phyloP scores from a whole-genome alignment of 257 asterid species.

The Linderniella brevidens region DNA sequence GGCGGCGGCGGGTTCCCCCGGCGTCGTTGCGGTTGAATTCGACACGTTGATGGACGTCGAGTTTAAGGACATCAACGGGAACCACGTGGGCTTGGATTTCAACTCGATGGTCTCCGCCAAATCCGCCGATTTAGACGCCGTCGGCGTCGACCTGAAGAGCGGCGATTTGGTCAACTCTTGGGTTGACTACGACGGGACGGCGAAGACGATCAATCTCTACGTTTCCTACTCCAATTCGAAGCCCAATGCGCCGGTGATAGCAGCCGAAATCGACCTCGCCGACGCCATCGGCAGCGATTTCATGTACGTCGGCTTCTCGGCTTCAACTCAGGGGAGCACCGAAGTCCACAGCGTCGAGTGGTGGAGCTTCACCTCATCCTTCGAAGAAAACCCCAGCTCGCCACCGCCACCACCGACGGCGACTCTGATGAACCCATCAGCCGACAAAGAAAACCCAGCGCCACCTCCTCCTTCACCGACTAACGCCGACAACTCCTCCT shows the following conservation, averaged over 20 bases:
- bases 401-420: constrained; percentile 35
- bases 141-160: constrained; percentile 52
- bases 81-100: constrained; percentile 77
- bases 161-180: constrained; percentile 69
- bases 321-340: constrained; percentile 85
- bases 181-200: constrained; percentile 57
- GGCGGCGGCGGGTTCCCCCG: constrained; percentile 18
- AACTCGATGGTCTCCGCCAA: constrained; percentile 46
- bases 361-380: constrained; percentile 74
- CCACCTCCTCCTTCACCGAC: constrained; percentile 35
- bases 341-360: constrained; percentile 58
- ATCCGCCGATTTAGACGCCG: constrained; percentile 31
- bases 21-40: constrained; percentile 57
- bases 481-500: constrained; percentile 11
- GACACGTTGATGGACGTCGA: constrained; percentile 75
- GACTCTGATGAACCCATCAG: constrained; percentile 37
- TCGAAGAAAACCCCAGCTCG: constrained; percentile 20
- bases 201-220: constrained; percentile 24
- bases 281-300: constrained; percentile 36
- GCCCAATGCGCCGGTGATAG: constrained; percentile 44
- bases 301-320: constrained; percentile 67
- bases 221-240: constrained; percentile 59
- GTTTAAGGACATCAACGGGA: constrained; percentile 52
- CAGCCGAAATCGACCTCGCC: constrained; percentile 27
- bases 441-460: constrained; percentile 16